Evolutionary conservation across 169 alveolate species (phyloP).

Genomic region (Plasmodium coatneyi): DNA sequence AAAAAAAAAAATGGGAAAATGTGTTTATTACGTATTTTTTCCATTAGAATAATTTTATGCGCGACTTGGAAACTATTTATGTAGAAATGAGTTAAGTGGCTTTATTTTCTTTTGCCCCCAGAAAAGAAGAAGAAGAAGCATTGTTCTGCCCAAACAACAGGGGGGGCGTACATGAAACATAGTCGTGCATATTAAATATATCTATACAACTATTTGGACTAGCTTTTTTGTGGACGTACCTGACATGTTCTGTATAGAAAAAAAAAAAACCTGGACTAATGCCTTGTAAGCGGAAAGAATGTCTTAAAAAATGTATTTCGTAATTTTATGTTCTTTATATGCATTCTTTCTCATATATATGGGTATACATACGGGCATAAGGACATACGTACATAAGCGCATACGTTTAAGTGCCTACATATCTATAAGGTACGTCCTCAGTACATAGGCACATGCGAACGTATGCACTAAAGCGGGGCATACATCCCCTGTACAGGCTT

Average conservation of each 20-base stretch:
- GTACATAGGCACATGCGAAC: neutral
- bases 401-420: neutral
- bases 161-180: neutral
- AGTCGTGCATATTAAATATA: neutral
- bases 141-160: neutral
- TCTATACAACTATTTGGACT: neutral
- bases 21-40: neutral
- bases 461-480: neutral
- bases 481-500: neutral
- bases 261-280: neutral
- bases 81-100: neutral
- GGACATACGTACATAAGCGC: neutral
- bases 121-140: neutral
- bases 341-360: neutral
- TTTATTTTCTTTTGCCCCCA: neutral
- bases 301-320: constrained; percentile 11
- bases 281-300: neutral
- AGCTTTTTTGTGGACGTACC: neutral
- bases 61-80: neutral
- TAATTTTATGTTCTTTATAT: neutral
- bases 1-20: neutral
- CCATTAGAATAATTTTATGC: neutral
- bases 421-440: neutral
- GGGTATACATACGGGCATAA: neutral
- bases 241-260: neutral